Base-by-base conservation (phyloP, 1,284 basidiomycete genomes). In the Microbotryomycetes sp. region DNA sequence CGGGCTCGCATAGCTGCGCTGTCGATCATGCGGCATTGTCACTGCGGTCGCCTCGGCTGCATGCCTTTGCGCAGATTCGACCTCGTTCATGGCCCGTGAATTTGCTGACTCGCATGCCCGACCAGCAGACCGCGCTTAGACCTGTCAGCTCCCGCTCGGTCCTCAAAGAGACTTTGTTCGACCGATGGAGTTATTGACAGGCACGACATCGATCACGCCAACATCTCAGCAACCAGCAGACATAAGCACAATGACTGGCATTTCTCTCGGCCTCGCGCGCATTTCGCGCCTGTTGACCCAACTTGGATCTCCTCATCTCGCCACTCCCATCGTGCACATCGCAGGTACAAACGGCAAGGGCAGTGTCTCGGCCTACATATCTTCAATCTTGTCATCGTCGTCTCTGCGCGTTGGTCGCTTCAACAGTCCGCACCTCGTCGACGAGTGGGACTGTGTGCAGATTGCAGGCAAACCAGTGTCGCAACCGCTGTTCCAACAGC, bases 331-430 rank as follows among this genome's bases (percentile, higher is more conserved):
- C 1, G 81, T 92, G 45, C 96, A 98, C 73, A 82, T 98, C 55
- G 86, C 91, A 4, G 94, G 96, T 0, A 99, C 96, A 0, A 98
- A 99, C 76, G 94, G 94, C 29, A 99, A 99, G 76, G 96, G 96
- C 28, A 92, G 88, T 62, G 89, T 93, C 11, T 86, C 90, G 7
- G 86, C 87, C 2, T 79, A 93, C 55, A 77, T 97, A 15, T 84
- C 90, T 4, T 88, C 87, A 21, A 85, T 91, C 65, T 77, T 97
- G 16, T 73, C 73, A 1, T 74, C 79, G 11, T 81, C 85, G 0
- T 78, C 79, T 0, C 70, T 87, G 54, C 78, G 79, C 16, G 83
- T 89, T 3, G 94, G 88, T 3, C 81, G 89, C 30, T 98, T 91
- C 81, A 97, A 94, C 76, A 89, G 85, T 67, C 96, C 96, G 0